Conservation (phyloP, 768 basidiomycete genomes). For the Panellus pusillus region DNA sequence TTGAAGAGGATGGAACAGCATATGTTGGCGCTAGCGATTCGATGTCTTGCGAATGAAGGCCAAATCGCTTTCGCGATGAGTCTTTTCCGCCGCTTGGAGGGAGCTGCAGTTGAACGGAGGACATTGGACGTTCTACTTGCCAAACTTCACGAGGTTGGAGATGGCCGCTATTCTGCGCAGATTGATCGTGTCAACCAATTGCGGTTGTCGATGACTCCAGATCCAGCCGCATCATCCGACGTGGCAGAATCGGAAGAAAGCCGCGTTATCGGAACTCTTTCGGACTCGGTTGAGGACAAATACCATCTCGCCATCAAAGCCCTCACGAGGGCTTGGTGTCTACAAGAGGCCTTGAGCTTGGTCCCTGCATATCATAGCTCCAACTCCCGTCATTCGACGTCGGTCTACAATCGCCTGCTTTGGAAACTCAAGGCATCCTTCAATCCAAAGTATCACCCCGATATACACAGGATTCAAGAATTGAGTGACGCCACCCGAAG, state of each 20-base stretch:
- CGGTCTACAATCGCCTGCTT: slow-evolving; percentile 5
- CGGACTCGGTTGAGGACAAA: not conserved
- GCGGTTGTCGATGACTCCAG: not conserved
- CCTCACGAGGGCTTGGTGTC: slow-evolving; percentile 16
- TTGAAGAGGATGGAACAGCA: slow-evolving; percentile 5
- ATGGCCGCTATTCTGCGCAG: not conserved
- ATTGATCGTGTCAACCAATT: not conserved
- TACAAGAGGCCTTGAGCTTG: slow-evolving; percentile 14
- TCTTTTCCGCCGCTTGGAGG: slow-evolving; percentile 11
- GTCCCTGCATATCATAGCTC: not conserved
- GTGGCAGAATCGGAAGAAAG: not conserved
- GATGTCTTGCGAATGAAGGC: slow-evolving; percentile 9
- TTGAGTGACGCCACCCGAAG: not conserved
- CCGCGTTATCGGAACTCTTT: not conserved
- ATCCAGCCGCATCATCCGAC: not conserved
- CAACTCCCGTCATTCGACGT: not conserved
- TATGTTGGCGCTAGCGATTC: slow-evolving; percentile 2
- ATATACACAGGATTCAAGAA: not conserved
- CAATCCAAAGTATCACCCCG: slow-evolving; percentile 4
- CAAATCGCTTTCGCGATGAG: slow-evolving; percentile 3
- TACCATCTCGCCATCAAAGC: not conserved
- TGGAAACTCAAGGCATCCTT: slow-evolving; percentile 2
- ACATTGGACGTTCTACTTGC: slow-evolving; percentile 4
- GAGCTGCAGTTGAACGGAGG: not conserved
- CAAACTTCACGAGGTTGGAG: not conserved